Evolutionary conservation across 257 asterid genomes (phyloP), one percentile per base, ranked within the genome.

Genomic region (Solanum pimpinellifolium): DNA sequence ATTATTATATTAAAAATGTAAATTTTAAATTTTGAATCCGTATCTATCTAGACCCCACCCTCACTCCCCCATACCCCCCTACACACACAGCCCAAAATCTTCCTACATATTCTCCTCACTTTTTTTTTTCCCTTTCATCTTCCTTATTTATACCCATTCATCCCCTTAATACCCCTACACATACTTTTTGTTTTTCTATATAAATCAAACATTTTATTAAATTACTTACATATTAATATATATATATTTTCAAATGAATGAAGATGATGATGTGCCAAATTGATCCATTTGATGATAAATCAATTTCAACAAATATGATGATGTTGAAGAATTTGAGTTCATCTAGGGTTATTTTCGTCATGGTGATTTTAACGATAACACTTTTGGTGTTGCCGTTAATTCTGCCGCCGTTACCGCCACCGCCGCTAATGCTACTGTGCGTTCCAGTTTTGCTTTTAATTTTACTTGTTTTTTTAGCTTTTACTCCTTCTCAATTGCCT

Each of bases 391-490:
- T 77, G 90, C 98, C 98, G 89, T 88, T 91, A 10, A 42, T 93
- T 35, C 92, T 94, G 37, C 98, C 98, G 23, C 95, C 98, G 76
- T 94, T 94, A 10, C 94, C 96, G 41, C 98, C 98, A 37, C 98
- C 98, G 80, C 94, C 95, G 9, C 83, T 82, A 27, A 2, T 87
- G 89, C 77, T 94, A 69, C 95, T 94, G 68, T 84, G 90, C 78
- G 37, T 91, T 83, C 98, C 98, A 44, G 91, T 94, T 90, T 90
- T 91, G 25, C 92, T 94, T 88, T 90, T 94, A 93, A 88, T 88
- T 68, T 77, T 91, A 49, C 92, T 94, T 16, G 7, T 91, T 20
- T 83, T 86, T 86, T 49, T 93, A 66, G 98, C 96, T 66, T 85
- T 90, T 87, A 56, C 92, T 78, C 94, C 94, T 83, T 89, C 91